phyloP scores from a whole-genome alignment of 306 rosid species.

The Hippophae tibetana region DNA sequence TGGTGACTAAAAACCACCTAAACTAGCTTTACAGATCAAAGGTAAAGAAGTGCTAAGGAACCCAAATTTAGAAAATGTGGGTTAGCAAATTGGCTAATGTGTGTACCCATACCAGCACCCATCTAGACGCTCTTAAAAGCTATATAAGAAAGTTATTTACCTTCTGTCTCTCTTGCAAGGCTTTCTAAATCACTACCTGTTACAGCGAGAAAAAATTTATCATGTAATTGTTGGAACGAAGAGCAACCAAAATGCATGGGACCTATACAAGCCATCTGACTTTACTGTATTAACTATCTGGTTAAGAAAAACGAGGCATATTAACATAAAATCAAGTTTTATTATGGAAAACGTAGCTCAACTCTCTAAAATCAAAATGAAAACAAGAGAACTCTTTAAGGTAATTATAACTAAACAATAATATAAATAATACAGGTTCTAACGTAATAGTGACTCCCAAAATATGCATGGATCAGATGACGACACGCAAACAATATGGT shows the following conservation, averaged over 20 bases:
- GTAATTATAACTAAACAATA: neutral
- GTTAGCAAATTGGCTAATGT: neutral
- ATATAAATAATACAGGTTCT: too few species aligned
- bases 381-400: too few species aligned
- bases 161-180: slow-evolving; percentile 80
- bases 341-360: too few species aligned
- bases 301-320: too few species aligned
- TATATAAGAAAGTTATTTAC: slow-evolving; percentile 21
- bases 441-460: too few species aligned
- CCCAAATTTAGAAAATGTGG: neutral
- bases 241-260: neutral
- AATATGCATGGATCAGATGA: too few species aligned
- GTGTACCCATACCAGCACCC: neutral
- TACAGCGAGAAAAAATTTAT: slow-evolving; percentile 10
- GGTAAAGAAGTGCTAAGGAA: neutral
- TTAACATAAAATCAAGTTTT: too few species aligned
- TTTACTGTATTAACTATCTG: too few species aligned
- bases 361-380: too few species aligned
- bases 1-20: slow-evolving; percentile 1
- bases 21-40: slow-evolving; percentile 1
- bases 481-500: too few species aligned
- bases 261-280: neutral
- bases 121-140: neutral
- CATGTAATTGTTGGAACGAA: slow-evolving; percentile 1
- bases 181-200: slow-evolving; percentile 74